A percentile compares a stretch with the other conserved stretches of the same genome.
Conservation (phyloP, 768 basidiomycete species). For the Pleurotus citrinopileatus region DNA sequence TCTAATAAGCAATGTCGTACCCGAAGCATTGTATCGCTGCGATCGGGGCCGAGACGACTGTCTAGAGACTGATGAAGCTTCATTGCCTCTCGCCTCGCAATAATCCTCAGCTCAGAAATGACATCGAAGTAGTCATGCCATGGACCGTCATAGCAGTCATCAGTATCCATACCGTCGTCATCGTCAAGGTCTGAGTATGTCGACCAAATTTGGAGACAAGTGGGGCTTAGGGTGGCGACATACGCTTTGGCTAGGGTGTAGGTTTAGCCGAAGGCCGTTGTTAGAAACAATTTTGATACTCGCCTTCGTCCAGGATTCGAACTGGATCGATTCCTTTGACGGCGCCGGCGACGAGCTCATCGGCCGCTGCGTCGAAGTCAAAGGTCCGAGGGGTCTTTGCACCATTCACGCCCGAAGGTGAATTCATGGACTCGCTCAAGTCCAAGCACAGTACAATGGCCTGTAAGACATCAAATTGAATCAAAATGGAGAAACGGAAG, state of each 20-base stretch:
- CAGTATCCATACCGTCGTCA: background rate
- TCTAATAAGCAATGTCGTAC: background rate
- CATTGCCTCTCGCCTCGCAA: conserved; percentile 11
- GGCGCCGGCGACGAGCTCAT: background rate
- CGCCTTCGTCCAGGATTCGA: conserved; percentile 13
- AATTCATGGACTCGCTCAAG: conserved; percentile 24
- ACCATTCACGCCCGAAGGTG: conserved; percentile 17
- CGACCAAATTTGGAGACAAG: conserved; percentile 15
- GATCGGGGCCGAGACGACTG: too few relatives aligned
- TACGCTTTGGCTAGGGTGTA: conserved; percentile 14
- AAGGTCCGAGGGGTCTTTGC: conserved; percentile 5
- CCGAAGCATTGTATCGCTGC: conserved; percentile 4
- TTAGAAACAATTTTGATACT: background rate
- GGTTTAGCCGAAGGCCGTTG: background rate
- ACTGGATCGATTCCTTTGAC: background rate
- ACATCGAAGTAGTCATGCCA: conserved; percentile 1
- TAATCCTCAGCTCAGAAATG: conserved; percentile 2
- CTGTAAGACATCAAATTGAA: conserved; percentile 11
- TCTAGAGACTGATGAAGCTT: background rate
- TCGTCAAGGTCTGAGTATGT: background rate
- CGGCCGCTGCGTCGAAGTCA: conserved; percentile 7
- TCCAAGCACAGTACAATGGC: conserved; percentile 27
- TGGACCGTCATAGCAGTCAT: background rate
- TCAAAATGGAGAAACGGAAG: background rate
- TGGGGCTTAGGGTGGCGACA: conserved; percentile 1